Conservation (phyloP, 1,284 basidiomycete genomes). For the Chalciporus sp. region DNA sequence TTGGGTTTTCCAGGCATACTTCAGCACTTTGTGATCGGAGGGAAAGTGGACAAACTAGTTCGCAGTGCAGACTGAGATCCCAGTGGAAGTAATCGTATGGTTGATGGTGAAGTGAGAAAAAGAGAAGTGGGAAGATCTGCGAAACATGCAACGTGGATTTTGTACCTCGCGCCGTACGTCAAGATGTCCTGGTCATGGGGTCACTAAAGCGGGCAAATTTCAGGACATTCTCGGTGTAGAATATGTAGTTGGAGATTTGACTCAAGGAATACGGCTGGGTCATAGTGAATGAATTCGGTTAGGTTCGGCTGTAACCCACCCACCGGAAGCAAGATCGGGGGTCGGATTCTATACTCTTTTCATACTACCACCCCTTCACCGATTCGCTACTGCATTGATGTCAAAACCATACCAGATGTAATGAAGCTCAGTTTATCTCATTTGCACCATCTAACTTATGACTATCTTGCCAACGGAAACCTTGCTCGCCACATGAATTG, state of each 20-base stretch:
- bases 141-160: not conserved
- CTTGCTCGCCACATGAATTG: conserved; percentile 28
- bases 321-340: conserved; percentile 14
- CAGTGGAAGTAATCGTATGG: too few species aligned
- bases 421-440: conserved; percentile 8
- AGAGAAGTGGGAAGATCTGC: not conserved
- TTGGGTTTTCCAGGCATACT: conserved; percentile 26
- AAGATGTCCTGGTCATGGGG: not conserved
- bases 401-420: conserved; percentile 11
- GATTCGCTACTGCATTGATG: too few species aligned
- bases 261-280: too few species aligned
- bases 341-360: conserved; percentile 7
- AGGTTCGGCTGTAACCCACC: too few species aligned
- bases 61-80: too few species aligned
- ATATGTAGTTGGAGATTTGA: too few species aligned
- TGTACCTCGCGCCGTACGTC: not conserved
- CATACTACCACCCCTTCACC: conserved; percentile 1
- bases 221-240: not conserved
- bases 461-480: conserved; percentile 45
- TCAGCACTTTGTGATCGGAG: not conserved
- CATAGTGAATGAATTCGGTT: too few species aligned
- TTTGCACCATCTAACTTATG: conserved; percentile 37
- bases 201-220: not conserved
- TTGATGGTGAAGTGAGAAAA: not conserved
- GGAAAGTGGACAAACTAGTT: too few species aligned